Evolutionary conservation across 352 stramenopile species (phyloP).

Genomic region (Globisporangium paroecandrum): DNA sequence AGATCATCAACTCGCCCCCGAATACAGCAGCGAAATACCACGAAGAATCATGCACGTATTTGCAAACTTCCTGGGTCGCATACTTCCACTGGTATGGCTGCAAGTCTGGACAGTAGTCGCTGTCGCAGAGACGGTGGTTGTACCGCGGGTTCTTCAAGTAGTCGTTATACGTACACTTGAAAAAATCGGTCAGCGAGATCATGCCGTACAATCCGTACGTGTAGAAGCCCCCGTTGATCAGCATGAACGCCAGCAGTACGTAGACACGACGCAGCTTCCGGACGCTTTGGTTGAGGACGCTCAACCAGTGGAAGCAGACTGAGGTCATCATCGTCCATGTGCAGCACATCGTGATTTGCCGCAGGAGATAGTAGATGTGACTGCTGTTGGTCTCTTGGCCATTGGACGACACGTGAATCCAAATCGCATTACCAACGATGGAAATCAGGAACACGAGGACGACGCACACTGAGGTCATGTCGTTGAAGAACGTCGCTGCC

Average conservation of each 20-base stretch:
- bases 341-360: constrained; percentile 63
- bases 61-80: constrained; percentile 57
- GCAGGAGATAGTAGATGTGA: constrained; percentile 74
- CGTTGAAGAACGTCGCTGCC: constrained; percentile 74
- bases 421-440: constrained; percentile 78
- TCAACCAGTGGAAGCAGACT: constrained; percentile 83
- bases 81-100: constrained; percentile 83
- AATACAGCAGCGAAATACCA: constrained; percentile 61
- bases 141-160: constrained; percentile 85
- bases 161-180: constrained; percentile 86
- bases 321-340: constrained; percentile 87
- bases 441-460: constrained; percentile 68
- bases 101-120: constrained; percentile 76
- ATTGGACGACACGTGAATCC: constrained; percentile 70
- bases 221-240: constrained; percentile 69
- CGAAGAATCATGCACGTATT: constrained; percentile 56
- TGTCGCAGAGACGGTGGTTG: constrained; percentile 55
- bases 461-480: constrained; percentile 78
- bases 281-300: constrained; percentile 65
- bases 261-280: constrained; percentile 47
- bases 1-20: constrained; percentile 55
- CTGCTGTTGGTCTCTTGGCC: constrained; percentile 38
- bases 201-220: constrained; percentile 60
- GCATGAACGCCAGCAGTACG: constrained; percentile 56
- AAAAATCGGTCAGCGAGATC: constrained; percentile 70